phyloP scores from a whole-genome alignment of 139 green algal genomes.

The Parachlorella kessleri region DNA sequence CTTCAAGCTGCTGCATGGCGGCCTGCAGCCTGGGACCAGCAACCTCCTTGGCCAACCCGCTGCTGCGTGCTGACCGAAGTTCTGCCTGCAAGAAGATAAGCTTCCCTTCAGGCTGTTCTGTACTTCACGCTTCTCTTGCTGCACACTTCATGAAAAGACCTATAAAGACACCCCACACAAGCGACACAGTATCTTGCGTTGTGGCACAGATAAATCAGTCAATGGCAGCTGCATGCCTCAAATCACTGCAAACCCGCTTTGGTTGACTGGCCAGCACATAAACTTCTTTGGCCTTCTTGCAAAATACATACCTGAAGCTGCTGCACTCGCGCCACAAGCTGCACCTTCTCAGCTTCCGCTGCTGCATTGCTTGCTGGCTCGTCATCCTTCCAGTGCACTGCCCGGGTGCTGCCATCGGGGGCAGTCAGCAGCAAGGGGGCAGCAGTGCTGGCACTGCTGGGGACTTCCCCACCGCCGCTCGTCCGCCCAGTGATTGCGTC shows the following conservation, averaged over 20 bases:
- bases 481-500: background rate
- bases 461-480: background rate
- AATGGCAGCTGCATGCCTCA: too few relatives aligned
- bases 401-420: constrained; percentile 4
- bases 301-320: too few relatives aligned
- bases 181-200: too few relatives aligned
- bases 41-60: background rate
- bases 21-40: constrained; percentile 20
- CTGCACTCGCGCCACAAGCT: constrained; percentile 9
- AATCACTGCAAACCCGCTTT: too few relatives aligned
- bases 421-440: constrained; percentile 19
- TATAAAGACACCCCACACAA: too few relatives aligned
- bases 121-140: too few relatives aligned
- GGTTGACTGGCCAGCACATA: too few relatives aligned
- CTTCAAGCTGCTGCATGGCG: constrained; percentile 37
- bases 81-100: background rate
- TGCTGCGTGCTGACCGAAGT: background rate
- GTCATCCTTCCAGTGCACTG: constrained; percentile 20
- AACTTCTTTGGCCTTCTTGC: too few relatives aligned
- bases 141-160: too few relatives aligned
- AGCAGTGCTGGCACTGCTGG: background rate
- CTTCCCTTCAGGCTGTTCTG: too few relatives aligned
- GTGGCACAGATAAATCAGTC: too few relatives aligned
- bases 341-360: background rate
- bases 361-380: background rate